These are phyloP conservation scores for Allium sativum DNA, from an alignment of 106 monocot species.

Conservation along the genomic window DNA sequence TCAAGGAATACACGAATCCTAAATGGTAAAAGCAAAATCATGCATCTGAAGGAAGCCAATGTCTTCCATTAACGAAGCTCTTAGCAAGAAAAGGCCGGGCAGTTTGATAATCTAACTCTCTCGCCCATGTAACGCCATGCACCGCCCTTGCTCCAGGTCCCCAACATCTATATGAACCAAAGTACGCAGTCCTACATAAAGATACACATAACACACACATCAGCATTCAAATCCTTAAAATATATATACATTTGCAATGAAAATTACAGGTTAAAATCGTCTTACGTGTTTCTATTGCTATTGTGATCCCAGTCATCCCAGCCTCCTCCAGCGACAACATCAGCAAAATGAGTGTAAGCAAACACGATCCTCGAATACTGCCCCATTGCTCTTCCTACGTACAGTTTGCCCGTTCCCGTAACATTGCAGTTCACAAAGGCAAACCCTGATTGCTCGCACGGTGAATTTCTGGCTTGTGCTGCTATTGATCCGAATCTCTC, in stretches of 20 bases:
- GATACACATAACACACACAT: not conserved
- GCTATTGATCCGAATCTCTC: constrained; percentile 76
- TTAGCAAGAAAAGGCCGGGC: constrained; percentile 66
- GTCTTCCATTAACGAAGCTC: constrained; percentile 93
- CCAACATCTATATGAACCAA: constrained; percentile 73
- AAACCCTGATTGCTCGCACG: constrained; percentile 71
- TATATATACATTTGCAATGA: not conserved
- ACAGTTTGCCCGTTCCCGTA: constrained; percentile 71
- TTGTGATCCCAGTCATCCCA: constrained; percentile 94
- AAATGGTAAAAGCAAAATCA: constrained; percentile 7
- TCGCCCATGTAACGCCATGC: constrained; percentile 47
- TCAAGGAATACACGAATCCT: not conserved
- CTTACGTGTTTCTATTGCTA: constrained; percentile 61
- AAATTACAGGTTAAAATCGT: not conserved
- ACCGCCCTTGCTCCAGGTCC: constrained; percentile 71
- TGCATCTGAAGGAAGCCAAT: constrained; percentile 74
- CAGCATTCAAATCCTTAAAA: no score
- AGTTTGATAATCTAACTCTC: constrained; percentile 49
- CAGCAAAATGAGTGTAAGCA: constrained; percentile 83
- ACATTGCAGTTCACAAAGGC: constrained; percentile 79
- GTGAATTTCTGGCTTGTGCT: constrained; percentile 58
- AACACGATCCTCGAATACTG: constrained; percentile 88
- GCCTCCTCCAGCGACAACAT: constrained; percentile 61
- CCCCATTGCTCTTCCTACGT: constrained; percentile 88
- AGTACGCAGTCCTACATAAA: constrained; percentile 71